phyloP scores from a whole-genome alignment of 495 filamentous ascomycete species.

The Coniosporium apollinis region DNA sequence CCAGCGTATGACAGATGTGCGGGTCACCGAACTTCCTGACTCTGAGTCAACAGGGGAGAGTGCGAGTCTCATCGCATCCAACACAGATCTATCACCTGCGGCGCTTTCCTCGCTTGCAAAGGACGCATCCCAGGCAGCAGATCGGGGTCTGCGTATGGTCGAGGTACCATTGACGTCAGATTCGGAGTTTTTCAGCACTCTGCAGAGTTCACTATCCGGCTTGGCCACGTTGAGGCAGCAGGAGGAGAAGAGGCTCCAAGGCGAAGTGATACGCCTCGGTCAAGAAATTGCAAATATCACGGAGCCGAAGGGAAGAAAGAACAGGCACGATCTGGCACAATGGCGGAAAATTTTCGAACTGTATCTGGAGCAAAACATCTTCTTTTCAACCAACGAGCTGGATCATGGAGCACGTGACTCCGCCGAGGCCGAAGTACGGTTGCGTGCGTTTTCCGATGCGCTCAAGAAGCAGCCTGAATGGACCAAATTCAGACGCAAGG shows the following conservation, averaged over 20 bases:
- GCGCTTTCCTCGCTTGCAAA: too few species aligned
- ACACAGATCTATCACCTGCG: too few species aligned
- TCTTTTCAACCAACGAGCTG: slow-evolving; percentile 50
- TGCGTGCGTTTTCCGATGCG: slow-evolving; percentile 14
- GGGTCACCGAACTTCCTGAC: slow-evolving; percentile 11
- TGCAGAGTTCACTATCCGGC: slow-evolving; percentile 42
- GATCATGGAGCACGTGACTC: slow-evolving; percentile 40
- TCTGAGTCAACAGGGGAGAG: too few species aligned
- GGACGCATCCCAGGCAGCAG: too few species aligned
- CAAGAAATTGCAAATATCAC: slow-evolving; percentile 38
- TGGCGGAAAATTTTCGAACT: slow-evolving; percentile 61
- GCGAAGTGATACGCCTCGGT: slow-evolving; percentile 37
- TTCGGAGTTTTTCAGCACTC: slow-evolving; percentile 47
- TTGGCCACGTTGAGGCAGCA: slow-evolving; percentile 41
- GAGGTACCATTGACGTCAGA: slow-evolving; percentile 52
- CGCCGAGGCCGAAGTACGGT: slow-evolving; percentile 29
- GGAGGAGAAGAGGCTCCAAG: slow-evolving; percentile 37
- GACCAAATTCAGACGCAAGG: slow-evolving; percentile 38
- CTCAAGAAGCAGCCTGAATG: slow-evolving; percentile 29
- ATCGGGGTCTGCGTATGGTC: slow-evolving; percentile 23
- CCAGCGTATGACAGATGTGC: slow-evolving; percentile 12
- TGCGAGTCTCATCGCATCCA: too few species aligned
- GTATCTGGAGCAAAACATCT: slow-evolving; percentile 51
- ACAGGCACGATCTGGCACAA: slow-evolving; percentile 45
- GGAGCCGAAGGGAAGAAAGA: slow-evolving; percentile 32